Evolutionary conservation across 2,329 filamentous ascomycete species (phyloP), one percentile per base, ranked within the genome.

Genomic region (Neofusicoccum kwambonambiense): DNA sequence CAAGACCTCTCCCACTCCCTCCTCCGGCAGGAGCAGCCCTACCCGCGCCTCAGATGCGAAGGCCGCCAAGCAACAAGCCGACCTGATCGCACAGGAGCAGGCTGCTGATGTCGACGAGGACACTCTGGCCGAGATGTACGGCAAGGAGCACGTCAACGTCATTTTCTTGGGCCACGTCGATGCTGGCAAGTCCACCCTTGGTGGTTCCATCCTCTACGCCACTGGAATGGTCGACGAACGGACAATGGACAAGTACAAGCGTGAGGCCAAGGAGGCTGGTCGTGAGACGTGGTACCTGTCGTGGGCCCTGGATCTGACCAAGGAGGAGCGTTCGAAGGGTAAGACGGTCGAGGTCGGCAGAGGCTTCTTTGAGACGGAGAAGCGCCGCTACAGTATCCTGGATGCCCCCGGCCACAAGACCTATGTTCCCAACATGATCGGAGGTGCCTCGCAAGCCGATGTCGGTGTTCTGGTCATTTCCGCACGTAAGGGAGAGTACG

Each of bases 211-310:
- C 68, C 84, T 99, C 13, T 97, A 95, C 77, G 88, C 88, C 61
- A 97, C 94, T 4, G 95, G 95, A 67, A 99, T 98, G 95, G 95
- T 99, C n/a, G 96, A 99, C 74, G 93, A 99, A 80, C 88, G 95
- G 76, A 99, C 95, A 41, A 87, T 99, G 84, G 95, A 99, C 62
- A 99, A 99, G 81, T 97, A 97, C 84, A 97, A 94, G 86, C 88
- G 87, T 71, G 96, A 99, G 74, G 94, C 95, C 58, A 98, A 97
- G 83, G 95, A 98, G 11, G 86, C 95, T 69, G 95, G 95, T 62
- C 91, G 93, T 82, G 95, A 98, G 82, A 96, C 94, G 3, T 99
- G 95, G 95, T 99, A 98, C 78, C 86, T 99, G 22, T 99, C 95
- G 49, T 99, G 96, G 95, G 96, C 93, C 67, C 86, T 99, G 72